Conservation (phyloP, 2,329 filamentous ascomycete species). For the Huntiella savannae region DNA sequence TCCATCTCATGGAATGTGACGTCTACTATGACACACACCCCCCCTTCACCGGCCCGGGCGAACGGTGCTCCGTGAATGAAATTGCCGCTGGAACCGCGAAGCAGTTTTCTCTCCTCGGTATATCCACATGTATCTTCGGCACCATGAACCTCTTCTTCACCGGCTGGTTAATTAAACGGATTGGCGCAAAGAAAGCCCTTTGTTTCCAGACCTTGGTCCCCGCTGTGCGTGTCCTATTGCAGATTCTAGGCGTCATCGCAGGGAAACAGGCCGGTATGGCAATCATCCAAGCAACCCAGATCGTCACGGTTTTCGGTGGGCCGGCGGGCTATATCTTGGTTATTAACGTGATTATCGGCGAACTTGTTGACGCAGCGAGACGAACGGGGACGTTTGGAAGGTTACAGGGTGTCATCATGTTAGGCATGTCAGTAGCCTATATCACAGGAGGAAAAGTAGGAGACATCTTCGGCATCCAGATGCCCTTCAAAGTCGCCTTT, state of each 20-base stretch:
- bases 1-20: constrained; percentile 54
- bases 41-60: constrained; percentile 25
- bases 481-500: constrained; percentile 46
- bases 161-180: constrained; percentile 45
- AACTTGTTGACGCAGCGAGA: constrained; percentile 38
- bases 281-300: constrained; percentile 47
- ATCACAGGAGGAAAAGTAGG: constrained; percentile 46
- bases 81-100: constrained; percentile 46
- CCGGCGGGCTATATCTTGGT: constrained; percentile 51
- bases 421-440: constrained; percentile 45
- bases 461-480: constrained; percentile 40
- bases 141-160: constrained; percentile 49
- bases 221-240: constrained; percentile 40
- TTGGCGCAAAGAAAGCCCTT: constrained; percentile 44
- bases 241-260: constrained; percentile 43
- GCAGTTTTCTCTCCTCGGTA: constrained; percentile 44
- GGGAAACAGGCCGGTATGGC: constrained; percentile 45
- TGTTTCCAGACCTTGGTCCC: constrained; percentile 45
- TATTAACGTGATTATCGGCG: constrained; percentile 48
- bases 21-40: constrained; percentile 43
- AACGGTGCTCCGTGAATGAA: constrained; percentile 39
- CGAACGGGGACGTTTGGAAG: constrained; percentile 47
- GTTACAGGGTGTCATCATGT: constrained; percentile 46
- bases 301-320: constrained; percentile 49
- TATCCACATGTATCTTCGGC: constrained; percentile 49